Evolutionary conservation across 352 stramenopile species (phyloP).

Genomic region (Pythium sp.): DNA sequence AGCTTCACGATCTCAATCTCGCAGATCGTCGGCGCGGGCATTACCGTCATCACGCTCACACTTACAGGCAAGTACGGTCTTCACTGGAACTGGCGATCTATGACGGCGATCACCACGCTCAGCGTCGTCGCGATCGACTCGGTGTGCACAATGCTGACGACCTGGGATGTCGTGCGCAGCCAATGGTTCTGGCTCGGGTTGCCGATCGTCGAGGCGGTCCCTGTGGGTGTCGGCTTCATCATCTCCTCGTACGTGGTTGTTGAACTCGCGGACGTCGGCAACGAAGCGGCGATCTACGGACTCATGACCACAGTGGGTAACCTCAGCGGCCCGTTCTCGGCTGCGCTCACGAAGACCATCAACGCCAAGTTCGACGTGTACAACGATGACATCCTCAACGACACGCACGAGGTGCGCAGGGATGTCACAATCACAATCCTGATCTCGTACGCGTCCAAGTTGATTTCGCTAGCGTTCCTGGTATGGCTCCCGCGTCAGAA

Average conservation of each 20-base stretch:
- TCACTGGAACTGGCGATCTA: not conserved
- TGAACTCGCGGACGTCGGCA: not conserved
- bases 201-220: not conserved
- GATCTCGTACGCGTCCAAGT: not conserved
- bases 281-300: not conserved
- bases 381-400: not conserved
- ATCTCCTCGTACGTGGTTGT: not conserved
- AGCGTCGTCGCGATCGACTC: not conserved
- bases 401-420: not conserved
- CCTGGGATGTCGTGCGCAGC: not conserved
- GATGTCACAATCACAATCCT: not conserved
- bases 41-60: not conserved
- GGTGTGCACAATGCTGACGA: slow-evolving; percentile 1
- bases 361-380: not conserved
- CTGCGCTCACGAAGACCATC: not conserved
- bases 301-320: not conserved
- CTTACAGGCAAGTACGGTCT: not conserved
- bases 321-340: not conserved
- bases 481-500: not conserved
- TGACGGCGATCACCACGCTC: not conserved
- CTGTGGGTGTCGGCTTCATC: not conserved
- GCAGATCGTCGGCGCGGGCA: not conserved
- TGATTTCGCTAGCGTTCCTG: not conserved
- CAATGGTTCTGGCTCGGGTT: not conserved
- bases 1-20: slow-evolving; percentile 32